Conservation (phyloP, 371 early-diverging fungal genomes). For the Lichtheimia hyalospora region DNA sequence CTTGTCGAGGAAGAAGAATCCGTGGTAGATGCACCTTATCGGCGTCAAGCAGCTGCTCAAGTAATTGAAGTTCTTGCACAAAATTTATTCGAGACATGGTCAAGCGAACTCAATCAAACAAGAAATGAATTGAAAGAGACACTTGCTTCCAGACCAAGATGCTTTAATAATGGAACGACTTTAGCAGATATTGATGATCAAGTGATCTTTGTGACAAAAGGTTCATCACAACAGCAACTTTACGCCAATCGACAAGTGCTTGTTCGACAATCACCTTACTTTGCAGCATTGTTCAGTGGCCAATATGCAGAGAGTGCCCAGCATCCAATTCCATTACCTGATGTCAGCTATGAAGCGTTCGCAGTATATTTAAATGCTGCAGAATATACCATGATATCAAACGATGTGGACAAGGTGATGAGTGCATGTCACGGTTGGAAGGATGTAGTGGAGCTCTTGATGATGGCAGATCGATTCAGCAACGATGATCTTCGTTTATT, state of each 20-base stretch:
- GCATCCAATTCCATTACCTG: constrained; percentile 20
- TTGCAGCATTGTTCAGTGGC: constrained; percentile 26
- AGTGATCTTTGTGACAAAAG: constrained; percentile 23
- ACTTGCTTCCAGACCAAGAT: not conserved
- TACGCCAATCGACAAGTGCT: constrained; percentile 13
- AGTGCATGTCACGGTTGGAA: constrained; percentile 24
- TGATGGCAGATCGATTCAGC: constrained; percentile 31
- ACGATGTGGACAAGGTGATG: not conserved
- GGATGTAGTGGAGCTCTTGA: constrained; percentile 23
- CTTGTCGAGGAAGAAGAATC: constrained; percentile 15
- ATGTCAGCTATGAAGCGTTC: constrained; percentile 18
- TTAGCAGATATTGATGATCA: too few relatives aligned
- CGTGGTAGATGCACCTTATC: constrained; percentile 12
- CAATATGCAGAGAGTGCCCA: constrained; percentile 22
- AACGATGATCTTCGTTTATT: constrained; percentile 6
- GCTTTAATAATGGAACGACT: not conserved
- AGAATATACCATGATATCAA: not conserved
- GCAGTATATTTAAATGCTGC: constrained; percentile 1
- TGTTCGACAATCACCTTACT: constrained; percentile 21
- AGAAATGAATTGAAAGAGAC: not conserved
- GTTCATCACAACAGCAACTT: constrained; percentile 4
- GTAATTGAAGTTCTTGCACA: constrained; percentile 25
- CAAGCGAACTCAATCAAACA: not conserved
- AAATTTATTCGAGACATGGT: not conserved
- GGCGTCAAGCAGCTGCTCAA: constrained; percentile 32